These are phyloP conservation scores for Carex kokanica DNA, from an alignment of 176 grass and related monocot species.

Conservation along the genomic window DNA sequence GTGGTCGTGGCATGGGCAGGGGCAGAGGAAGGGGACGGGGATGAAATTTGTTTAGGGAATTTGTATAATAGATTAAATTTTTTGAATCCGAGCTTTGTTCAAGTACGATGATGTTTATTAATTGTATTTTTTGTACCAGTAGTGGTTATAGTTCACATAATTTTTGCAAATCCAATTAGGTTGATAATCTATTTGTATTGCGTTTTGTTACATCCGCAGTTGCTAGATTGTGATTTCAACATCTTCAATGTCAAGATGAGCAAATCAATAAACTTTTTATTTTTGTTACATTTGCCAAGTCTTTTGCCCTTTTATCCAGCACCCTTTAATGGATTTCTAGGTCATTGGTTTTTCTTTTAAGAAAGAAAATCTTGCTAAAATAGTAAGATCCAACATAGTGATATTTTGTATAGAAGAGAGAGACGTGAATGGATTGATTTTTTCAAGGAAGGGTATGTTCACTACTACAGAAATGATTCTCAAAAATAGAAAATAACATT, in stretches of 20 bases:
- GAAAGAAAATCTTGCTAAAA: neutral
- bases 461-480: neutral
- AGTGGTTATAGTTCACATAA: neutral
- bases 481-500: neutral
- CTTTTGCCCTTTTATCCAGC: neutral
- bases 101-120: neutral
- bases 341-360: neutral
- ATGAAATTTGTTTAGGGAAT: conserved; percentile 8
- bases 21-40: conserved; percentile 24
- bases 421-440: neutral
- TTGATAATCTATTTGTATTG: neutral
- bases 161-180: neutral
- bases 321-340: neutral
- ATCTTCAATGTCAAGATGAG: neutral
- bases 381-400: neutral
- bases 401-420: neutral
- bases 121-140: neutral
- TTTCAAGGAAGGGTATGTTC: neutral
- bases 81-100: neutral
- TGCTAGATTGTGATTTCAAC: neutral
- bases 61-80: conserved; percentile 2
- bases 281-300: neutral
- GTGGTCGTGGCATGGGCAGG: conserved; percentile 13
- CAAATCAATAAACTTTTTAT: neutral
- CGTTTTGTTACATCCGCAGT: neutral